A percentile compares a stretch with the other conserved stretches of the same genome.
phyloP scores from a whole-genome alignment of 768 basidiomycete species.

The Cystofilobasidium bisporidii region DNA sequence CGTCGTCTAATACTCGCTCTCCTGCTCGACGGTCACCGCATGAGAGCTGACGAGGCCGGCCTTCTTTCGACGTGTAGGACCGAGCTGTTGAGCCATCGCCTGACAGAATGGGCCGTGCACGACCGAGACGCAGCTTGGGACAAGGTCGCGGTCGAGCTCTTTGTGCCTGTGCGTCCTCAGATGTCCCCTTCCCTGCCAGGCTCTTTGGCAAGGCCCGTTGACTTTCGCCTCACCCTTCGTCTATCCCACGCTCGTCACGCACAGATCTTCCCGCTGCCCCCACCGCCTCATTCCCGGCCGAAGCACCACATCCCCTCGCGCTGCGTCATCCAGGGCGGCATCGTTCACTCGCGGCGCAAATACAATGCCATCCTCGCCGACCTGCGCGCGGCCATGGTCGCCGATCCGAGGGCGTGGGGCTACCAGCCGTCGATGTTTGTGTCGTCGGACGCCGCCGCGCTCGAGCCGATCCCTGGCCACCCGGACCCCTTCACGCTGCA shows the following conservation, averaged over 20 bases:
- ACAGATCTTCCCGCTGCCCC: conserved; percentile 1
- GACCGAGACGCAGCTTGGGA: not conserved
- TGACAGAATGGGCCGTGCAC: not conserved
- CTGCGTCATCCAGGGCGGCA: conserved; percentile 5
- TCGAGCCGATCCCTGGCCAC: not conserved
- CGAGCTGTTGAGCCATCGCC: not conserved
- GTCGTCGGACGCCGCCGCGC: not conserved
- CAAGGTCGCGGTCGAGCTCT: not conserved
- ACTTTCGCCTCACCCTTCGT: too few relatives aligned
- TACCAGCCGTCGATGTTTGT: not conserved
- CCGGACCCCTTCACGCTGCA: not conserved
- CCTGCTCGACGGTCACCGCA: not conserved
- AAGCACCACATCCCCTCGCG: not conserved
- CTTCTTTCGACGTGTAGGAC: not conserved
- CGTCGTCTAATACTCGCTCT: too few relatives aligned
- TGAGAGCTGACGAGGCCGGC: not conserved
- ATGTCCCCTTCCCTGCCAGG: too few relatives aligned
- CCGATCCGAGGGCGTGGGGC: not conserved
- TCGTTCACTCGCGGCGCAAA: not conserved
- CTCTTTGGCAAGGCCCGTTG: too few relatives aligned
- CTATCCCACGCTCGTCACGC: too few relatives aligned
- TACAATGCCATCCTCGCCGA: not conserved
- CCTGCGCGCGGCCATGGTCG: not conserved
- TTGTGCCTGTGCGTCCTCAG: not conserved
- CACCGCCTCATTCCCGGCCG: not conserved